Percentiles rank a stretch among this genome's conserved stretches.
Evolutionary conservation across 106 monocot genomes (phyloP).

Genomic region (Dioscorea zingiberensis): DNA sequence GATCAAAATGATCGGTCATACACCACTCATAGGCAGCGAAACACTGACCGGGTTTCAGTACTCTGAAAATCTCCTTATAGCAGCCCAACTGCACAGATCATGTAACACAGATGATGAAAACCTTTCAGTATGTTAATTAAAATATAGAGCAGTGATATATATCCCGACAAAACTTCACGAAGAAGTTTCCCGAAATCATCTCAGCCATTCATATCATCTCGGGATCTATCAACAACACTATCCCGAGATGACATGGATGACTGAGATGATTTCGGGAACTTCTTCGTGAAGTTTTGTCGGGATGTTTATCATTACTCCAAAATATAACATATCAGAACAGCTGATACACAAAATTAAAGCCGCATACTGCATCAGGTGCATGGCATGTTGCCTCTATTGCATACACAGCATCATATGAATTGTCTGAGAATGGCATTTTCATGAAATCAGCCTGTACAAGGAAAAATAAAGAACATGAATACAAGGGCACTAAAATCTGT

Average conservation of each 20-base stretch:
- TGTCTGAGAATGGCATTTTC: constrained; percentile 86
- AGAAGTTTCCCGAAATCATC: too few species aligned
- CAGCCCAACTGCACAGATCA: constrained; percentile 55
- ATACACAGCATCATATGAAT: constrained; percentile 86
- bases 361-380: constrained; percentile 81
- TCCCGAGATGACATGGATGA: too few species aligned
- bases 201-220: too few species aligned
- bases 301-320: too few species aligned
- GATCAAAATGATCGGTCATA: constrained; percentile 79
- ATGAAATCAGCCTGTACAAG: constrained; percentile 88
- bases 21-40: constrained; percentile 99
- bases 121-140: background rate
- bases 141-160: too few species aligned
- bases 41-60: constrained; percentile 87
- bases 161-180: too few species aligned
- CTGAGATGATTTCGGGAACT: too few species aligned
- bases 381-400: constrained; percentile 99
- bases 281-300: too few species aligned
- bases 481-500: background rate
- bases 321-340: background rate
- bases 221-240: constrained; percentile 23
- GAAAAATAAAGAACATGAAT: background rate
- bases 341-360: background rate
- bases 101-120: background rate
- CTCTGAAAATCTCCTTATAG: constrained; percentile 86